phyloP scores from a whole-genome alignment of 257 asterid genomes.

The Ocimum tenuiflorum region DNA sequence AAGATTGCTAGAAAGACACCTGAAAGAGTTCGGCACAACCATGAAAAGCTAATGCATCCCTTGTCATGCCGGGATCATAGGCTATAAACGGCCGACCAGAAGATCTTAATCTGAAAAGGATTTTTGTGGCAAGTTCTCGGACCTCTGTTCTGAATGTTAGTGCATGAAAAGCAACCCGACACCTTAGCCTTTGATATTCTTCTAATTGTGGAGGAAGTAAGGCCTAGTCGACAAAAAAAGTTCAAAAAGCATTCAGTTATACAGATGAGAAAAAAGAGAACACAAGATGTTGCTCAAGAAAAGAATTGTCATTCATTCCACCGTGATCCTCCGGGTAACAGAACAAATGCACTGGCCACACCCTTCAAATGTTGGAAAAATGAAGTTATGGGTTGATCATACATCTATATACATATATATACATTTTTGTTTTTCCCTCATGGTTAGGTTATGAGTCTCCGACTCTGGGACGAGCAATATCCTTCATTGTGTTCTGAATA shows the following conservation, averaged over 20 bases:
- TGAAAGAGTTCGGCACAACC: conserved; percentile 99
- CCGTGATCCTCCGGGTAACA: too few relatives aligned
- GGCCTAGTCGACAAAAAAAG: conserved; percentile 45
- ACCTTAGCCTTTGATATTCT: conserved; percentile 87
- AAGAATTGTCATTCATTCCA: too few relatives aligned
- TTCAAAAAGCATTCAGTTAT: too few relatives aligned
- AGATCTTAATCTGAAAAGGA: conserved; percentile 67
- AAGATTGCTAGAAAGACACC: conserved; percentile 39
- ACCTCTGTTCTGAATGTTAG: conserved; percentile 76
- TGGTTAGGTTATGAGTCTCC: too few relatives aligned
- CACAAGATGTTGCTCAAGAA: too few relatives aligned
- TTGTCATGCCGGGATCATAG: conserved; percentile 95
- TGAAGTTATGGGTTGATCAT: neutral
- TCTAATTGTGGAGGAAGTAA: conserved; percentile 68
- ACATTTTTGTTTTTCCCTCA: too few relatives aligned
- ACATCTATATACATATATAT: too few relatives aligned
- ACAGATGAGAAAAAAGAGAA: too few relatives aligned
- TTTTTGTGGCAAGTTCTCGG: conserved; percentile 81
- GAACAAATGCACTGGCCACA: too few relatives aligned
- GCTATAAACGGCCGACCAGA: conserved; percentile 86
- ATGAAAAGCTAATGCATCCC: conserved; percentile 86
- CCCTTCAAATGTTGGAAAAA: too few relatives aligned
- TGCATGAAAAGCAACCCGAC: conserved; percentile 93
- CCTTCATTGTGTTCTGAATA: too few relatives aligned
- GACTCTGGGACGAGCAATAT: too few relatives aligned